phyloP scores from a whole-genome alignment of 345 rosid species.

The Eucalyptus regnans region DNA sequence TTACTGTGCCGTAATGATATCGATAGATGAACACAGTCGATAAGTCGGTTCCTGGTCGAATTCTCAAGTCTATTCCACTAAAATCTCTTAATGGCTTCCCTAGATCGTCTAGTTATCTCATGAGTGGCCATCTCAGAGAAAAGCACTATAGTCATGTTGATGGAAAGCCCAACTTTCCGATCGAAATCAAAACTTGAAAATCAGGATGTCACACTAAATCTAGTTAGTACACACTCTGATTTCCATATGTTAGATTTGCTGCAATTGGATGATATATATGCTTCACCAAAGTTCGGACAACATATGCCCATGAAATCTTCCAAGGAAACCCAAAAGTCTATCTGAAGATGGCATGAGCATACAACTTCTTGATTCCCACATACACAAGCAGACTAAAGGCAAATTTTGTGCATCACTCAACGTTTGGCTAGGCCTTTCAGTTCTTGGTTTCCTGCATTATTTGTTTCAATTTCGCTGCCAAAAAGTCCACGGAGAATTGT shows the following conservation, averaged over 20 bases:
- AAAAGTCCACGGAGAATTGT: neutral
- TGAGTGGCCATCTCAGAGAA: no score
- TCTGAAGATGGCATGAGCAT: neutral
- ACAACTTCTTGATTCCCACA: neutral
- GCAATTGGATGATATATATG: neutral
- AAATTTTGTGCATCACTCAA: neutral
- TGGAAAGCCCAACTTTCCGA: no score
- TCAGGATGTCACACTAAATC: no score
- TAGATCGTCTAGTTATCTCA: no score
- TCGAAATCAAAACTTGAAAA: no score
- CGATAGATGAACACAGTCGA: no score
- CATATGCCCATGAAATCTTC: neutral
- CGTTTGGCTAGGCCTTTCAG: neutral
- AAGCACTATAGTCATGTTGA: no score
- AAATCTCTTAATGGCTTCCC: no score
- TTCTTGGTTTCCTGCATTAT: neutral
- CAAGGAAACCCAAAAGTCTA: neutral
- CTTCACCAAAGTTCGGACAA: neutral
- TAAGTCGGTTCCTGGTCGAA: no score
- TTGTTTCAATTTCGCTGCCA: constrained; percentile 15
- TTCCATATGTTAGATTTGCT: neutral
- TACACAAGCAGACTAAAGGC: neutral
- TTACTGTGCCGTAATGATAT: no score
- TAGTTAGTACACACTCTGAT: no score
- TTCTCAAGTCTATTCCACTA: no score